Percentiles rank a stretch among this genome's conserved stretches.
Conservation (phyloP, 2,329 filamentous ascomycete species). For the Fusarium sp. region DNA sequence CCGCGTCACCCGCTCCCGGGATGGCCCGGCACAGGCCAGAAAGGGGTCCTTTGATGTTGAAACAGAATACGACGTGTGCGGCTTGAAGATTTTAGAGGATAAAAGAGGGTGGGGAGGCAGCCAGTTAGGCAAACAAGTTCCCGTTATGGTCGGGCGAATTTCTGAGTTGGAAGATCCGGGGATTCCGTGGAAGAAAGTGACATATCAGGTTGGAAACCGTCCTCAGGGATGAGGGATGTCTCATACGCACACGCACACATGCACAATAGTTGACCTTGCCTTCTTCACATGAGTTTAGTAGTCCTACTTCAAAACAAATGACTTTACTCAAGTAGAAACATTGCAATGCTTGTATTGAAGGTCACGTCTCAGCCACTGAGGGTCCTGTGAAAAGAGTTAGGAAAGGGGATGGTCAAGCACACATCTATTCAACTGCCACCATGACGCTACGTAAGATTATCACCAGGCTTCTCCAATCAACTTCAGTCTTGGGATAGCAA, state of each 20-base stretch:
- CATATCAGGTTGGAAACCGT: slow-evolving; percentile 1
- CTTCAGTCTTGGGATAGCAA: slow-evolving; percentile 14
- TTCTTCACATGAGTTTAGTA: background rate
- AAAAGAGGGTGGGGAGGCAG: slow-evolving; percentile 45
- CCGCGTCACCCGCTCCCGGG: slow-evolving; percentile 43
- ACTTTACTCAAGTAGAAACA: too few relatives aligned
- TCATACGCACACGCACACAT: too few relatives aligned
- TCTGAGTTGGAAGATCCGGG: slow-evolving; percentile 39
- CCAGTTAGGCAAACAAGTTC: slow-evolving; percentile 47
- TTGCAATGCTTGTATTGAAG: too few relatives aligned
- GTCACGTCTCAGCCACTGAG: too few relatives aligned
- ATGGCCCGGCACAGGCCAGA: slow-evolving; percentile 32
- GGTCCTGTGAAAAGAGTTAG: too few relatives aligned
- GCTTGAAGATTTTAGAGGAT: slow-evolving; percentile 49
- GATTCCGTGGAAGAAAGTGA: slow-evolving; percentile 20
- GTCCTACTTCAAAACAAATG: background rate
- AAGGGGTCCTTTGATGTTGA: slow-evolving; percentile 47
- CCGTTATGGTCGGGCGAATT: slow-evolving; percentile 42
- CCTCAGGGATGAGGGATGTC: too few relatives aligned
- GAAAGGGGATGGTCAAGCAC: too few relatives aligned
- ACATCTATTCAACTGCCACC: too few relatives aligned
- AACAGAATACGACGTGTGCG: slow-evolving; percentile 43
- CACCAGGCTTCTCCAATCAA: slow-evolving; percentile 13
- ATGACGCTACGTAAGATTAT: too few relatives aligned
- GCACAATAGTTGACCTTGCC: too few relatives aligned